Conservation (phyloP, 495 filamentous ascomycete species). For the Xylaria sp. region DNA sequence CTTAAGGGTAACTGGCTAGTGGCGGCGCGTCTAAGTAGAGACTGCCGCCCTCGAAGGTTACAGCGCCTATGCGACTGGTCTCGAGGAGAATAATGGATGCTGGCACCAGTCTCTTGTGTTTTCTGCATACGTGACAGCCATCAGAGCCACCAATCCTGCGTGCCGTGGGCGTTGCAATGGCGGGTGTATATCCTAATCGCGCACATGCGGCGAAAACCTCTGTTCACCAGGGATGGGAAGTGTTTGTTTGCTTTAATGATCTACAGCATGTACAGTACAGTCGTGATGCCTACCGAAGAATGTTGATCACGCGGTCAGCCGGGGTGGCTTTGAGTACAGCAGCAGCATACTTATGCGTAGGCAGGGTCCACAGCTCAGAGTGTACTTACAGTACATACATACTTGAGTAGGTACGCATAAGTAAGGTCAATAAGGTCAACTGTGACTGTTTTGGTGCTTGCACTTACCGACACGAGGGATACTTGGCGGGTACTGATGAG, state of each 20-base stretch:
- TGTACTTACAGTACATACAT: too few relatives aligned
- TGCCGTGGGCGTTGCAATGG: slow-evolving; percentile 11
- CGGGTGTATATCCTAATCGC: slow-evolving; percentile 10
- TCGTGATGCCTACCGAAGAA: slow-evolving; percentile 2
- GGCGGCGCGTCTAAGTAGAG: background rate
- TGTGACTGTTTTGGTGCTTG: background rate
- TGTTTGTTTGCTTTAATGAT: slow-evolving; percentile 10
- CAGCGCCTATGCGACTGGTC: slow-evolving; percentile 3
- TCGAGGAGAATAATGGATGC: slow-evolving; percentile 2
- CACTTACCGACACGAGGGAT: slow-evolving; percentile 23
- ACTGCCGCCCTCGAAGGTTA: background rate
- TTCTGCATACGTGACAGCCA: slow-evolving; percentile 17
- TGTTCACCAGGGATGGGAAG: background rate
- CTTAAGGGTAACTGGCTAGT: background rate
- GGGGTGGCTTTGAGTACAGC: background rate
- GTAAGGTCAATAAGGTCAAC: background rate
- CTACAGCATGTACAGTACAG: slow-evolving; percentile 5
- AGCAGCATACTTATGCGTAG: background rate
- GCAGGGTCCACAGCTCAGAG: background rate
- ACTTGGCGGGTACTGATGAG: slow-evolving; percentile 15
- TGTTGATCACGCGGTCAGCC: slow-evolving; percentile 11
- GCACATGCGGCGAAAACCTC: background rate
- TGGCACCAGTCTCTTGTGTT: slow-evolving; percentile 14
- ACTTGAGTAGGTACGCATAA: too few relatives aligned
- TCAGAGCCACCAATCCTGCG: background rate